Evolutionary conservation across 2,329 filamentous ascomycete species (phyloP).

Genomic region (Ambrosiella xylebori): DNA sequence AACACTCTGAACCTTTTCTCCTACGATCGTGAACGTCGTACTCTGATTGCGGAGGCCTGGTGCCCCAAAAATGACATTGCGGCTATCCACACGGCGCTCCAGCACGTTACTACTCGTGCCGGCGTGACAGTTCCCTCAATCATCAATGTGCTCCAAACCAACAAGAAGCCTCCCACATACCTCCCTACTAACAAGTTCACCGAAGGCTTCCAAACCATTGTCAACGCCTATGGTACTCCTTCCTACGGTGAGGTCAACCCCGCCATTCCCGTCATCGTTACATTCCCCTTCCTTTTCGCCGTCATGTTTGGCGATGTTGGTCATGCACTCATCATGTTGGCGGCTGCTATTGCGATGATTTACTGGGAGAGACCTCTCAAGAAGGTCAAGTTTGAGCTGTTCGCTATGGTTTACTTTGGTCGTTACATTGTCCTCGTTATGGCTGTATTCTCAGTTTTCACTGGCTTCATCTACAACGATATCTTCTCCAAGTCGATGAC

Average conservation of each 20-base stretch:
- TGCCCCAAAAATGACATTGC: conserved; percentile 81
- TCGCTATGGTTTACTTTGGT: conserved; percentile 97
- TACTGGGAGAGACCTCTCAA: conserved; percentile 87
- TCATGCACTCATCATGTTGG: conserved; percentile 77
- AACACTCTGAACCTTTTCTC: conserved; percentile 91
- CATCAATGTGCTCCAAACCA: conserved; percentile 92
- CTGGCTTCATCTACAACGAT: conserved; percentile 94
- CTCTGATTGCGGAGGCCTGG: conserved; percentile 94
- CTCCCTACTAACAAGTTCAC: conserved; percentile 98
- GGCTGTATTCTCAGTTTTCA: conserved; percentile 93
- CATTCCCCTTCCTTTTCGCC: conserved; percentile 97
- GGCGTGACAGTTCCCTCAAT: conserved; percentile 96
- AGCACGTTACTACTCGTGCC: conserved; percentile 91
- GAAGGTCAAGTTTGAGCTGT: conserved; percentile 84
- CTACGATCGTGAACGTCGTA: conserved; percentile 88
- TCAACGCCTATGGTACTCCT: conserved; percentile 93
- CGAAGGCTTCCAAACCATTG: conserved; percentile 94
- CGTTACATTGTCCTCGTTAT: conserved; percentile 98
- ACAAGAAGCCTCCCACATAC: conserved; percentile 93
- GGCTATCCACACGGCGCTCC: conserved; percentile 78
- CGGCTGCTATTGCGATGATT: conserved; percentile 78
- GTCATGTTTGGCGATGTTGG: conserved; percentile 99
- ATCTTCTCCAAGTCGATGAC: conserved; percentile 88
- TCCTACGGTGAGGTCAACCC: conserved; percentile 97
- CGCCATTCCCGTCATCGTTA: conserved; percentile 84